These are phyloP conservation scores for Eucalyptus pauciflora DNA, from an alignment of 345 rosid genomes.

Conservation along the genomic window DNA sequence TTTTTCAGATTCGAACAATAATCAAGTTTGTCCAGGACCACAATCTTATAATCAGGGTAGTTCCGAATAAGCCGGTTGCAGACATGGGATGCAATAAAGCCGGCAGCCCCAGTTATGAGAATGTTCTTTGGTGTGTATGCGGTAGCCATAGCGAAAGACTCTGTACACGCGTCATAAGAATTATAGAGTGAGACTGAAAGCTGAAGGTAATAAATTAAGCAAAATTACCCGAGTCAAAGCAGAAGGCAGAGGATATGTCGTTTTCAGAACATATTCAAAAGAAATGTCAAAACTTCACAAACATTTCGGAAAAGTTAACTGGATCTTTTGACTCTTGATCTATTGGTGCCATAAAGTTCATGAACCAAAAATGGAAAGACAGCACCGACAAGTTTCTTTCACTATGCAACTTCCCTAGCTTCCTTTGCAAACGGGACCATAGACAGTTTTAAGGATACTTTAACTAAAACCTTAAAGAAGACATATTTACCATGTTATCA, in stretches of 20 bases:
- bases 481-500: neutral
- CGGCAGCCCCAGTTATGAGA: slow-evolving; percentile 40
- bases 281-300: neutral
- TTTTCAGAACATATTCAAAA: neutral
- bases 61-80: slow-evolving; percentile 37
- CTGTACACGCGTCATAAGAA: neutral
- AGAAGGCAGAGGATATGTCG: neutral
- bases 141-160: neutral
- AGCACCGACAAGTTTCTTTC: neutral
- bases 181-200: neutral
- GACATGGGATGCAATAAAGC: slow-evolving; percentile 43
- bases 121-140: slow-evolving; percentile 26
- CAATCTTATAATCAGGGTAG: slow-evolving; percentile 37
- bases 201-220: neutral
- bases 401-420: neutral
- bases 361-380: neutral
- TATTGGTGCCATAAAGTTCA: neutral
- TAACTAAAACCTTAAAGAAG: neutral
- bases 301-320: neutral
- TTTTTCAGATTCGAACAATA: slow-evolving; percentile 37
- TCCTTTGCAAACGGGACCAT: neutral
- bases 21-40: slow-evolving; percentile 39
- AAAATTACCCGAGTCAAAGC: neutral
- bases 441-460: neutral
- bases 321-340: neutral